A percentile compares a stretch with the other conserved stretches of the same genome.
Evolutionary conservation across 371 early-diverging fungal species (phyloP).

Genomic region (Mortierella sp.): DNA sequence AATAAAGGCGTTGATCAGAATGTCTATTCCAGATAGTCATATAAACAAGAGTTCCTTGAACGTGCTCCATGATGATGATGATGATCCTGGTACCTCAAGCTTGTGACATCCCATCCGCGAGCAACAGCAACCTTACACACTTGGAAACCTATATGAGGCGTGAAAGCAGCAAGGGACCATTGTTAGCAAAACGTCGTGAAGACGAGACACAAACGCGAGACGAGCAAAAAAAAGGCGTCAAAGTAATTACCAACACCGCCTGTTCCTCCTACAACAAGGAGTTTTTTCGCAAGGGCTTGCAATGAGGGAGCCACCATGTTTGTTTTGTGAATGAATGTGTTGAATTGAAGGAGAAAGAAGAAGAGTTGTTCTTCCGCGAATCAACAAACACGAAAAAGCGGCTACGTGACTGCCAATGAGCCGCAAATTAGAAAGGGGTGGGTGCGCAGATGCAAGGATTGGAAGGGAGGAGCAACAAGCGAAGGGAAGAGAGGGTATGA

Average conservation of each 20-base stretch:
- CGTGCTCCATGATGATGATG: background rate
- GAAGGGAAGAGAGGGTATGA: no score
- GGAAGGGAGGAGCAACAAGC: background rate
- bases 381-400: background rate
- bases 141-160: slow-evolving; percentile 60
- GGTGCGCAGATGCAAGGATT: background rate
- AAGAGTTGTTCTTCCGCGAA: background rate
- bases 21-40: background rate
- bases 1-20: background rate
- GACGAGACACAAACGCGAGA: background rate
- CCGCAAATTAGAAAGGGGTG: background rate
- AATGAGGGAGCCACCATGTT: slow-evolving; percentile 49
- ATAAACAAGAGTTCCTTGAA: no score
- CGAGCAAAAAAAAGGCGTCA: background rate
- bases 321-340: background rate
- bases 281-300: slow-evolving; percentile 60
- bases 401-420: background rate
- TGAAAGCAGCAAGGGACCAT: background rate
- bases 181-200: background rate
- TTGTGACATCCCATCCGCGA: slow-evolving; percentile 82
- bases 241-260: slow-evolving; percentile 74
- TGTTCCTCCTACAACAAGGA: slow-evolving; percentile 82
- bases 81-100: slow-evolving; percentile 69
- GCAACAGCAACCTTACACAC: slow-evolving; percentile 75
- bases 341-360: background rate